phyloP scores from a whole-genome alignment of 345 rosid species.

The Hirschfeldia incana region DNA sequence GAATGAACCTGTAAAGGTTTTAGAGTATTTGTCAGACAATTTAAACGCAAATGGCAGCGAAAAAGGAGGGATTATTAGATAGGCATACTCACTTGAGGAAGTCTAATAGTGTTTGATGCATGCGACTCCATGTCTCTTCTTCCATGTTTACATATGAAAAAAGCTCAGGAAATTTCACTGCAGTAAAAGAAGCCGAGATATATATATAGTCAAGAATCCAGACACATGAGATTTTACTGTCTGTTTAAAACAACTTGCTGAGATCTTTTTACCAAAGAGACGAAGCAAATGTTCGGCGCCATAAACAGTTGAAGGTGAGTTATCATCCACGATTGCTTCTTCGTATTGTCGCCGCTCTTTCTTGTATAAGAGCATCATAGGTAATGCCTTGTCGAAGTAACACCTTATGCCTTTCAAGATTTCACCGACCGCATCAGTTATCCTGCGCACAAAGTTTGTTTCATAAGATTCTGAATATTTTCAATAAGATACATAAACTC shows the following conservation, averaged over 20 bases:
- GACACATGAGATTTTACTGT: not conserved
- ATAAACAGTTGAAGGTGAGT: conserved; percentile 72
- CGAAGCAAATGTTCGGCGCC: conserved; percentile 88
- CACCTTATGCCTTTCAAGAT: conserved; percentile 71
- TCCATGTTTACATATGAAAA: conserved; percentile 82
- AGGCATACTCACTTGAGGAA: conserved; percentile 90
- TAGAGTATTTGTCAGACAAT: not conserved
- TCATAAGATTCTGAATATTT: not conserved
- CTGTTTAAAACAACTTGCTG: not conserved
- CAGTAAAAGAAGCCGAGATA: not conserved
- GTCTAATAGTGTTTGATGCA: conserved; percentile 87
- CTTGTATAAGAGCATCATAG: conserved; percentile 77
- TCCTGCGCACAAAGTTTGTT: conserved; percentile 42
- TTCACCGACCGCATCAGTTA: conserved; percentile 63
- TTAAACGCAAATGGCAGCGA: not conserved
- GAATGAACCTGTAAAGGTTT: conserved; percentile 63
- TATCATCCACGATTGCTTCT: conserved; percentile 47
- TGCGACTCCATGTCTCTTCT: conserved; percentile 75
- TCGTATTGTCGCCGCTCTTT: conserved; percentile 80
- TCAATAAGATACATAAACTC: not conserved
- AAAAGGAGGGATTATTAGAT: not conserved
- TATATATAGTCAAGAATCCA: not conserved
- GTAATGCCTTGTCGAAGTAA: conserved; percentile 88
- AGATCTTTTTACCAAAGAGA: conserved; percentile 57
- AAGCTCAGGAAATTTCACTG: conserved; percentile 97